Base-by-base conservation (phyloP, 2,329 filamentous ascomycete species). In the Raffaelea ambrosiae region DNA sequence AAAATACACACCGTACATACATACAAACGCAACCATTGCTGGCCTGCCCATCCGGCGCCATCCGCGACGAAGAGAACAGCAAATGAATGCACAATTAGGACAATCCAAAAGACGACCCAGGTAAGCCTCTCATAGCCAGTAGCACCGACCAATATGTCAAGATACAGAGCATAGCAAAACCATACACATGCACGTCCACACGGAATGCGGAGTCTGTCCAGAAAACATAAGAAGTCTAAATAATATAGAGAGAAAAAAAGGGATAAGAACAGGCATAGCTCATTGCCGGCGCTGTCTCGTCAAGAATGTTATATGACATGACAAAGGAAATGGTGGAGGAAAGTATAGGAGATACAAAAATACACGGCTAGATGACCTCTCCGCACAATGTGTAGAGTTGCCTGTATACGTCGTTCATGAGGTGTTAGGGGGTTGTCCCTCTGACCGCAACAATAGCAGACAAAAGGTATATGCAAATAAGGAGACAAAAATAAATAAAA, bases 241-340 rank as follows among this genome's bases (percentile, higher is more conserved):
- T 48, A 20, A 46, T 46, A 48, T 20, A 39, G 50, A 33, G 22
- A 47, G 26, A 44, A 29, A 43, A 39, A 43, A 23, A 26, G 16
- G 18, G 4, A 18, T 11, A 13, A 29, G 26, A 29, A 7, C 26
- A 29, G 26, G 26, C 26, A 13, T 29, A 29, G 26, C 26, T 13
- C 13, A 29, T 29, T 29, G 26, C 26, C 26, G 13, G 26, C 26
- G 13, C 26, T 38, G 35, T 7, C 18, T 19, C 35, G 18, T 22
- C 31, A 31, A 46, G 50, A 53, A 53, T 44, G 47, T 43, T 50
- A 47, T 46, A 44, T 53, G 39, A 51, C 49, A 51, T 42, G 51
- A 49, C 47, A 43, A 46, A 44, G 33, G 20, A 46, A 50, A 42
- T 26, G 40, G 33, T 35, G 26, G 43, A 35, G 19, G 44, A 49